Conservation (phyloP, 2,329 filamentous ascomycete genomes). For the Calonectria pteridis region DNA sequence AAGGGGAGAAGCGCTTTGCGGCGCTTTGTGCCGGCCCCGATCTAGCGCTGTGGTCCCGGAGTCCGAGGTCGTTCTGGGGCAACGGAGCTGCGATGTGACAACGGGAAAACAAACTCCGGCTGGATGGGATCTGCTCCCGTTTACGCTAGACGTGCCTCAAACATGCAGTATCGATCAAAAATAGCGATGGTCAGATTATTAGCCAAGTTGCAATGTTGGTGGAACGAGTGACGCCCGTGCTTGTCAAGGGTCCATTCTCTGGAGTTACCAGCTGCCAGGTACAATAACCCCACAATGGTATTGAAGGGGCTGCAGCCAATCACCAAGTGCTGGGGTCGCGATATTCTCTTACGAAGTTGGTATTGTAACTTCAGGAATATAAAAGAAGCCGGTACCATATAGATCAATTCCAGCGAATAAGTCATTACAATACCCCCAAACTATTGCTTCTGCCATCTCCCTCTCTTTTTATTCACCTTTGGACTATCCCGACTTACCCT, state of each 20-base stretch:
- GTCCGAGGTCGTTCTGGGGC: slow-evolving; percentile 20
- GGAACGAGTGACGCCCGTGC: not conserved
- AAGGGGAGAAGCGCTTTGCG: slow-evolving; percentile 19
- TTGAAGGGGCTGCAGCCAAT: not conserved
- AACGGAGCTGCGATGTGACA: not conserved
- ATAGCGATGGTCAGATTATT: not conserved
- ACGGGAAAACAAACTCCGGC: not conserved
- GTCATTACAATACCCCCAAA: not conserved
- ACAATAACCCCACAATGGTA: not conserved
- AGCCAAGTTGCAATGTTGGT: not conserved
- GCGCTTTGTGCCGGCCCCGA: slow-evolving; percentile 7
- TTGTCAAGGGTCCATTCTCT: not conserved
- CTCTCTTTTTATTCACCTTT: not conserved
- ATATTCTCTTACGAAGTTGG: not conserved
- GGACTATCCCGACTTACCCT: not conserved
- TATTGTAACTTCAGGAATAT: not conserved
- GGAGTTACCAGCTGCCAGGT: not conserved
- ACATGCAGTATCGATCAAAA: not conserved
- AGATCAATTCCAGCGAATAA: not conserved
- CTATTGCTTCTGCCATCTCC: not conserved
- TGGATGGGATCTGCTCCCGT: not conserved
- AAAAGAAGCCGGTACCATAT: not conserved
- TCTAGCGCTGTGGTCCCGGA: not conserved
- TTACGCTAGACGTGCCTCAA: not conserved
- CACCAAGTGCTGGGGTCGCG: not conserved